Conservation (phyloP, 805 yeast genomes). For the Metschnikowia cerradonensis region DNA sequence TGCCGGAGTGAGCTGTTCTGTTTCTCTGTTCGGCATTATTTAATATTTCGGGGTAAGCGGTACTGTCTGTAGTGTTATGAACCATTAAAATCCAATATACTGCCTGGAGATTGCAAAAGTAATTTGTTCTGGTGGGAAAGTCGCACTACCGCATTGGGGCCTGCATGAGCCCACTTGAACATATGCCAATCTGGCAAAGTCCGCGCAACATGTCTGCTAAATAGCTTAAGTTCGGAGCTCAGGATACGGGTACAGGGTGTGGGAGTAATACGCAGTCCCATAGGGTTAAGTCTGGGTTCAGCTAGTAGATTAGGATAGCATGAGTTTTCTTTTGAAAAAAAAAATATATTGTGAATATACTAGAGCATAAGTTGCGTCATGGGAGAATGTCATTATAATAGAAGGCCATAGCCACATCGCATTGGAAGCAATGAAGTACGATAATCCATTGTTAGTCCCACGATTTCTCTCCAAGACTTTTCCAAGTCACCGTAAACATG, state of each 20-base stretch:
- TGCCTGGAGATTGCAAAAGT: conserved; percentile 5
- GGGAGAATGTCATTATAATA: neutral
- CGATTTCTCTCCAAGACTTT: neutral
- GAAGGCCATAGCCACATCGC: neutral
- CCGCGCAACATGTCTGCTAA: conserved; percentile 1
- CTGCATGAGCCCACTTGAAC: conserved; percentile 3
- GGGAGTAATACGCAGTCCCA: neutral
- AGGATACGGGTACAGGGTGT: neutral
- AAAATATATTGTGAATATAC: neutral
- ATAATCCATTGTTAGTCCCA: neutral
- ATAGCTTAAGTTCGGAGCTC: neutral
- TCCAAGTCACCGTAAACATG: neutral
- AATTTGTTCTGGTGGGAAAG: conserved; percentile 4
- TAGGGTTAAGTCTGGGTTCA: too few relatives aligned
- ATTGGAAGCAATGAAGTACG: neutral
- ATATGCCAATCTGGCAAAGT: neutral
- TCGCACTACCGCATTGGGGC: conserved; percentile 5
- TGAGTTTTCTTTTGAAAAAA: neutral
- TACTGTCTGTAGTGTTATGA: conserved; percentile 1
- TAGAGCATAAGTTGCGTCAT: neutral
- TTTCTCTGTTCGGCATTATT: neutral
- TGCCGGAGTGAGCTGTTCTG: too few relatives aligned
- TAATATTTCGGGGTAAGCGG: neutral
- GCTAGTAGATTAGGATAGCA: too few relatives aligned
- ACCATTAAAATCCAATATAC: neutral